A percentile compares a stretch with the other conserved stretches of the same genome.
Evolutionary conservation across 2,329 filamentous ascomycete species (phyloP).

Genomic region (Onygena corvina): DNA sequence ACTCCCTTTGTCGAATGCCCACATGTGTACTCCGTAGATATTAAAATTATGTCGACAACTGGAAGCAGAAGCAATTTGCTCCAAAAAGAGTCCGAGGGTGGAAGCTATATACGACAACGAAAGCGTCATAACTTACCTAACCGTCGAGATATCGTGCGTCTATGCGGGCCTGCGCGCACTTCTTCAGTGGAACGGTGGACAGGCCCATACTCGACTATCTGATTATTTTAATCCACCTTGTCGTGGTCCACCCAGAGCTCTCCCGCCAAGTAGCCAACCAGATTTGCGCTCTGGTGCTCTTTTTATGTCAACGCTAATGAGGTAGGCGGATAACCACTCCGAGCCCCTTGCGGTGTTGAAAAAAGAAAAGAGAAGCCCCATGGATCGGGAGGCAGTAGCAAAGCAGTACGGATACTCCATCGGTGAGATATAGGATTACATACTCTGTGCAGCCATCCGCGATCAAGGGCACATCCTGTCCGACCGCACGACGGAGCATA

Average conservation of each 20-base stretch:
- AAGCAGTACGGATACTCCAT: too few relatives aligned
- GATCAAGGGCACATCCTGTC: neutral
- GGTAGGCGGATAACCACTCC: neutral
- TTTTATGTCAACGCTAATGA: neutral
- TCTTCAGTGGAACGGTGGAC: neutral
- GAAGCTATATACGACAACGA: neutral
- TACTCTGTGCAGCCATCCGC: neutral
- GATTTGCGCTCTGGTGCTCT: neutral
- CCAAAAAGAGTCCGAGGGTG: neutral
- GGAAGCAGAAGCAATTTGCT: neutral
- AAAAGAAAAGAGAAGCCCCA: neutral
- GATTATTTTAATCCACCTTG: neutral
- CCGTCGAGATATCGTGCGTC: neutral
- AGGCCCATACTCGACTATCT: neutral
- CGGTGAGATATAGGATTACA: too few relatives aligned
- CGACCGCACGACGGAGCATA: neutral
- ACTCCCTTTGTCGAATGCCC: neutral
- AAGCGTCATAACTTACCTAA: conserved; percentile 2
- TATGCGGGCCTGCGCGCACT: neutral
- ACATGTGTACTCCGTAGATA: neutral
- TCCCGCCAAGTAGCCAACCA: neutral
- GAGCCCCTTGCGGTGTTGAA: neutral
- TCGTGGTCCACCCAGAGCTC: neutral
- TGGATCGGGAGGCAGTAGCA: too few relatives aligned
- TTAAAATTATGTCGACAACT: too few relatives aligned